These are phyloP conservation scores for Emericellopsis terricola DNA, from an alignment of 495 filamentous ascomycete genomes.

Conservation along the genomic window DNA sequence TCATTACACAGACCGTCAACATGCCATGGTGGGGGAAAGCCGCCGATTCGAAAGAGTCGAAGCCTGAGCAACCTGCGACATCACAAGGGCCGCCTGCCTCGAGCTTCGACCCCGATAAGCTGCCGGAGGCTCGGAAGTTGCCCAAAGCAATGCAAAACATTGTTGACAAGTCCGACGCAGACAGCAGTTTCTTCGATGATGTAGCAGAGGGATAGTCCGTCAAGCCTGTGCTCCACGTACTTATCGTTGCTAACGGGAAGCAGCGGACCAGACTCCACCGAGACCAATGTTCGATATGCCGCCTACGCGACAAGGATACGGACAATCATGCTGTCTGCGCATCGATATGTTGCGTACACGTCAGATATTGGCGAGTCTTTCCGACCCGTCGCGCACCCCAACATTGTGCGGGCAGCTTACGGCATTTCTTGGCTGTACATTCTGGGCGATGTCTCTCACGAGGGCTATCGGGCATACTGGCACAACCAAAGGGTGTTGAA, in stretches of 20 bases:
- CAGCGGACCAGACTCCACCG: slow-evolving; percentile 66
- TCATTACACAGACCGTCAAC: no score
- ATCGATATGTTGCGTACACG: slow-evolving; percentile 95
- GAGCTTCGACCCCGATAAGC: slow-evolving; percentile 25
- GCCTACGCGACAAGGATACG: slow-evolving; percentile 76
- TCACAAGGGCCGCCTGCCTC: slow-evolving; percentile 14
- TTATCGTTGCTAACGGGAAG: slow-evolving; percentile 1
- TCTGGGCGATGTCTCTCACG: slow-evolving; percentile 74
- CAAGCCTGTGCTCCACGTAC: background rate
- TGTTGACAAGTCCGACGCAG: slow-evolving; percentile 42
- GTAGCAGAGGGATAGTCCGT: slow-evolving; percentile 69
- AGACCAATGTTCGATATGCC: slow-evolving; percentile 74
- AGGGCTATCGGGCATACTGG: slow-evolving; percentile 89
- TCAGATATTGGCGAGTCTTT: slow-evolving; percentile 96
- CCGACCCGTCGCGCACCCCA: slow-evolving; percentile 78
- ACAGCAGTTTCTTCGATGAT: slow-evolving; percentile 64
- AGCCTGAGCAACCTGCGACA: slow-evolving; percentile 5
- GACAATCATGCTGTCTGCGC: slow-evolving; percentile 76
- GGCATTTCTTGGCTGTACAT: slow-evolving; percentile 87
- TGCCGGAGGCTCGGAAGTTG: slow-evolving; percentile 41
- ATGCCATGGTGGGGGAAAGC: slow-evolving; percentile 12
- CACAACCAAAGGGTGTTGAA: slow-evolving; percentile 49
- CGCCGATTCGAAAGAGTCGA: slow-evolving; percentile 4
- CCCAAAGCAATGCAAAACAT: slow-evolving; percentile 53
- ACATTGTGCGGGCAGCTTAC: slow-evolving; percentile 65